These are phyloP conservation scores for Friedmanniomyces endolithicus DNA, from an alignment of 495 filamentous ascomycete species.

Conservation along the genomic window DNA sequence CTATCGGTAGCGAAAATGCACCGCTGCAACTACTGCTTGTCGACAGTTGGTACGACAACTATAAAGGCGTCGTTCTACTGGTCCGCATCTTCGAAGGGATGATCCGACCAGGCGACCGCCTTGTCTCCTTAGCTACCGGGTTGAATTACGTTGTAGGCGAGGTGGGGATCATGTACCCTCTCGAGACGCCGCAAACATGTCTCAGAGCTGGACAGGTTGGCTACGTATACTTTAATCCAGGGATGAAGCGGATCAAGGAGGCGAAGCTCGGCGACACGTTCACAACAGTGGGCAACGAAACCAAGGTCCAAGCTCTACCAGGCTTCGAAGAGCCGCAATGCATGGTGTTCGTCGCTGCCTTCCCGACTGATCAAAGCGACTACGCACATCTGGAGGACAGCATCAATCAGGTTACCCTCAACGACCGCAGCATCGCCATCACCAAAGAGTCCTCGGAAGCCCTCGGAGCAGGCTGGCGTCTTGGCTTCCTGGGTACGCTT, in stretches of 20 bases:
- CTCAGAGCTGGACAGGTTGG: constrained; percentile 88
- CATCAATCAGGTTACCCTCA: constrained; percentile 84
- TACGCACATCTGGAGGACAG: constrained; percentile 84
- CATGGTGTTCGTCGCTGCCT: constrained; percentile 97
- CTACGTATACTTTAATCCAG: constrained; percentile 92
- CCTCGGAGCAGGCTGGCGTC: constrained; percentile 80
- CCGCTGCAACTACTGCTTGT: constrained; percentile 79
- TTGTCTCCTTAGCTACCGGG: constrained; percentile 74
- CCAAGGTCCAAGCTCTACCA: constrained; percentile 62
- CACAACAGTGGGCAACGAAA: constrained; percentile 70
- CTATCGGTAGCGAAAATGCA: constrained; percentile 54
- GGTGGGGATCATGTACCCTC: constrained; percentile 91
- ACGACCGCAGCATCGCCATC: constrained; percentile 86
- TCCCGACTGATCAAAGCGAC: constrained; percentile 78
- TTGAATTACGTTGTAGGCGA: constrained; percentile 85
- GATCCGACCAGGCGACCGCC: constrained; percentile 66
- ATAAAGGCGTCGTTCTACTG: constrained; percentile 83
- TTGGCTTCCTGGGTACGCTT: constrained; percentile 90
- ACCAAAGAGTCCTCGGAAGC: constrained; percentile 91
- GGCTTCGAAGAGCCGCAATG: constrained; percentile 97
- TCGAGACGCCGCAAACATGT: constrained; percentile 65
- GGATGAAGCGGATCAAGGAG: constrained; percentile 91
- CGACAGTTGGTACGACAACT: constrained; percentile 95
- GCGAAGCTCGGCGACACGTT: constrained; percentile 94
- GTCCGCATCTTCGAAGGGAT: constrained; percentile 86